Conservation (phyloP, 768 basidiomycete species). For the Trametes punicea region DNA sequence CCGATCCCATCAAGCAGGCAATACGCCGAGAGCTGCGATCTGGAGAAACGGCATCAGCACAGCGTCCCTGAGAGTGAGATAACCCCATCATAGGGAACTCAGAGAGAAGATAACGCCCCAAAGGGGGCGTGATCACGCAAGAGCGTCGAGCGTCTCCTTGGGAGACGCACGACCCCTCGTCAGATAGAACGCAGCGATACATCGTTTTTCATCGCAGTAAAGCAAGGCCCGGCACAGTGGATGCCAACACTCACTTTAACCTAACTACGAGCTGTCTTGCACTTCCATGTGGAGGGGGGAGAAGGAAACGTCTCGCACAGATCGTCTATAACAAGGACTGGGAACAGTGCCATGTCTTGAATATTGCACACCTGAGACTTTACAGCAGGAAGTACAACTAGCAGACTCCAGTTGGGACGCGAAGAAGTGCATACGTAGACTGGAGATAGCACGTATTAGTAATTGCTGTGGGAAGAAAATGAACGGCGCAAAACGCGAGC, state of each 20-base stretch:
- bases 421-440: no score
- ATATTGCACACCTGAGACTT: no score
- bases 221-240: background rate
- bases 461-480: no score
- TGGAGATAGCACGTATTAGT: no score
- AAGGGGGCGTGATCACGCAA: background rate
- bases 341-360: no score
- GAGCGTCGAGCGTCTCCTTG: background rate
- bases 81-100: background rate
- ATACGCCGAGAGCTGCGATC: background rate
- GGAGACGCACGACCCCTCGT: background rate
- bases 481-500: no score
- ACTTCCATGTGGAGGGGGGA: no score
- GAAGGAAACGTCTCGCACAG: no score
- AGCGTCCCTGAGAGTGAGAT: background rate
- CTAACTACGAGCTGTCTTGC: background rate
- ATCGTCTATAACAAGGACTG: no score
- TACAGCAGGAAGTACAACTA: no score
- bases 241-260: background rate
- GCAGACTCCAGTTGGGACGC: no score
- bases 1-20: no score
- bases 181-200: conserved; percentile 3
- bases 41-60: background rate
- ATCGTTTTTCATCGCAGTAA: background rate
- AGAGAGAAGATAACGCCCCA: conserved; percentile 9